phyloP scores from a whole-genome alignment of 345 rosid genomes.

The Hibiscus tridactylites region DNA sequence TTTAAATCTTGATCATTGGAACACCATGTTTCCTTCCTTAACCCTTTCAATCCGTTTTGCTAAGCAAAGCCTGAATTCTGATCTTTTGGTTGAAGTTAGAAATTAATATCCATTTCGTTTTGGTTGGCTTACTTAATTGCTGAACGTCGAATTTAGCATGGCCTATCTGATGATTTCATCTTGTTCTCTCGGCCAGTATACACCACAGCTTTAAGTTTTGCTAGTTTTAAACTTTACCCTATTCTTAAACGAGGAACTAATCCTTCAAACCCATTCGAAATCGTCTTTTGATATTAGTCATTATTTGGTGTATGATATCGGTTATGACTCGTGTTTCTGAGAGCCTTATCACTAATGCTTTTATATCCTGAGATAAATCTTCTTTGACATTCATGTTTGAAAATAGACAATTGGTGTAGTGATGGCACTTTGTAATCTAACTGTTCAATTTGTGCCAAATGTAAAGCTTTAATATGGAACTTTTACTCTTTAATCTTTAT shows the following conservation, averaged over 20 bases:
- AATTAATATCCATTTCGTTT: background rate
- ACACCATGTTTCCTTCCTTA: background rate
- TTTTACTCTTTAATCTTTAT: background rate
- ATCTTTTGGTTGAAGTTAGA: background rate
- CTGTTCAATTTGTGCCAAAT: background rate
- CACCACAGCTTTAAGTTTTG: background rate
- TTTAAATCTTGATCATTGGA: background rate
- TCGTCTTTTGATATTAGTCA: background rate
- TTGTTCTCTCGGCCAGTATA: background rate
- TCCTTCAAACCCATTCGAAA: background rate
- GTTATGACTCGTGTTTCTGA: background rate
- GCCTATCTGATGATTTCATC: background rate
- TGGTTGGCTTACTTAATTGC: background rate
- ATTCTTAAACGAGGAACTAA: background rate
- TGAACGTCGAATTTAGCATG: background rate
- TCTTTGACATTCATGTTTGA: background rate
- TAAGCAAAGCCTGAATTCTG: background rate
- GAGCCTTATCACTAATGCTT: background rate
- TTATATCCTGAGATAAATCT: background rate
- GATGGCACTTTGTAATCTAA: background rate
- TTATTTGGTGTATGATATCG: background rate
- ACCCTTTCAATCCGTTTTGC: background rate
- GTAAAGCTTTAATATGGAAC: slow-evolving; percentile 1
- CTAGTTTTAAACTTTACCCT: background rate
- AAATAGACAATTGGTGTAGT: background rate